Evolutionary conservation across 2,329 filamentous ascomycete species (phyloP), one percentile per base, ranked within the genome.

Genomic region (Fusarium beomiforme): DNA sequence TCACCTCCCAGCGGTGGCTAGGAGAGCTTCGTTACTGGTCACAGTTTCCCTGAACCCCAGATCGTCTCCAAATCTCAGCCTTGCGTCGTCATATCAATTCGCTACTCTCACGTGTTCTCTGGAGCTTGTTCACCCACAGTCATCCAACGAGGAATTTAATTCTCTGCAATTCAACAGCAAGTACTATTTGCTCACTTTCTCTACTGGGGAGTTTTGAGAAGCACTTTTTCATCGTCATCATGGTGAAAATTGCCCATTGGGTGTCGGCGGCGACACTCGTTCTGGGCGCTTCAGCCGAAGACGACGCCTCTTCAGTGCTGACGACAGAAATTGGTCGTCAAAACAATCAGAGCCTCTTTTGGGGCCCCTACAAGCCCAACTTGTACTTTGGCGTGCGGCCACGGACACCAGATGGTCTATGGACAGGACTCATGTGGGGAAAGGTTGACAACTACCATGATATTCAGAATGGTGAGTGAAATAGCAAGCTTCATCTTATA

Each of bases 361-460:
- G 96, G 96, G 96, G 96, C 1, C 94, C 96, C 3, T 99, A 98
- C 83, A 90, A 93, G 74, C 92, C 95, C 1, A 98, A 98, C 78
- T 82, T 98, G 46, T 98, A 98, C 82, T 98, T 98, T 84, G 95
- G 95, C 4, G 89, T 97, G 37, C 88, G 93, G 23, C 93, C 95
- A 47, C 88, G 94, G 64, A 86, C 95, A 53, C 92, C 95, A 0
- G 90, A 95, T 79, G 95, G 93, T 75, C 81, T 98, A 73, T 90
- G 91, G 81, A 90, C 93, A 4, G 94, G 93, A 2, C 85, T 99
- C 78, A 89, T 98, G 84, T 99, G 96, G 96, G 90, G 91, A 8
- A 92, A 92, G 75, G 90, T 97, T 19, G 93, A 98, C 77, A 88
- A 91, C 73, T 98, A 91, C 81, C 83, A 85, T 43, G 89, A 90